Evolutionary conservation across 73 alveolate genomes (phyloP).

Genomic region (Paramecium pentaurelia): DNA sequence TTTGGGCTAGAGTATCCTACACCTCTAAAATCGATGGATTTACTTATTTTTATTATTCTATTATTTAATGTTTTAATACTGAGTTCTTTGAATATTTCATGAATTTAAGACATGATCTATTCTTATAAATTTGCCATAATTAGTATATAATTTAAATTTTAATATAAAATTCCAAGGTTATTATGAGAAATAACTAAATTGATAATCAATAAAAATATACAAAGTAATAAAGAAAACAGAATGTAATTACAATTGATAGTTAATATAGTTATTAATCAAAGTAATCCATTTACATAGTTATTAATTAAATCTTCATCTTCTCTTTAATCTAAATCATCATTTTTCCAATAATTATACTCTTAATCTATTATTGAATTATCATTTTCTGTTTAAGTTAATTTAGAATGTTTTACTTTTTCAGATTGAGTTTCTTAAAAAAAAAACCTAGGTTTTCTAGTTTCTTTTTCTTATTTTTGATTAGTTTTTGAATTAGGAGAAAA

Average conservation of each 20-base stretch:
- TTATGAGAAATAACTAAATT: neutral
- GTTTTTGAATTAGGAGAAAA: neutral
- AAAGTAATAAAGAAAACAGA: neutral
- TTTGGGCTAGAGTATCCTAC: neutral
- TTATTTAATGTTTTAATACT: neutral
- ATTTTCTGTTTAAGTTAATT: neutral
- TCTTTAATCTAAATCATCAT: neutral
- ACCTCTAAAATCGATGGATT: neutral
- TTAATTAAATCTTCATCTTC: neutral
- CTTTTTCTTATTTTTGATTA: neutral
- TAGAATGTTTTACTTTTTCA: neutral
- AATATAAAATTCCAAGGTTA: neutral
- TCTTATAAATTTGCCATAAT: neutral
- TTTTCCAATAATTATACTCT: neutral
- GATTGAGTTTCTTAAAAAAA: neutral
- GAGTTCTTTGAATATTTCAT: neutral
- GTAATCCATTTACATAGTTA: slow-evolving; percentile 4
- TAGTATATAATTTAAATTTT: neutral
- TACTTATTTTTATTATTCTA: neutral
- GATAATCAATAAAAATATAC: neutral
- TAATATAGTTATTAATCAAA: neutral
- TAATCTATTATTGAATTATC: neutral
- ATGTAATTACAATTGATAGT: neutral
- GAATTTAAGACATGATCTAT: neutral
- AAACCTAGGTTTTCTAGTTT: neutral